These are phyloP conservation scores for Aureobasidium sp. DNA, from an alignment of 2,329 filamentous ascomycete genomes.

Conservation along the genomic window DNA sequence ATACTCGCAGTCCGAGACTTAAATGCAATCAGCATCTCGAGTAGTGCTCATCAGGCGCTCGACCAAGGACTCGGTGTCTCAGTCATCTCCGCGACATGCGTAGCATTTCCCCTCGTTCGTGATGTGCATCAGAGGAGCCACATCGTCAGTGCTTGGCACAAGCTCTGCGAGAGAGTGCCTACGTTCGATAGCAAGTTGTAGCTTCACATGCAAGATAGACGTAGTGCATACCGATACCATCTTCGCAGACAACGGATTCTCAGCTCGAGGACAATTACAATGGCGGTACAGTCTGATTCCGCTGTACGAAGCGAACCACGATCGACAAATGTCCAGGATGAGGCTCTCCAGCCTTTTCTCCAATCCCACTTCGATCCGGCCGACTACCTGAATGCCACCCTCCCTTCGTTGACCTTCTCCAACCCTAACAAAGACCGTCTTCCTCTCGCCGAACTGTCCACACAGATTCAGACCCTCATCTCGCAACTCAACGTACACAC, in stretches of 20 bases:
- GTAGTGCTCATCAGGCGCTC: neutral
- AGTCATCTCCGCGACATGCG: neutral
- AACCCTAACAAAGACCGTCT: conserved; percentile 33
- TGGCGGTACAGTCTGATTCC: conserved; percentile 15
- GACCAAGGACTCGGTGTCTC: neutral
- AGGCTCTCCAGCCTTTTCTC: conserved; percentile 68
- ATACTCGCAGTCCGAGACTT: too few species aligned
- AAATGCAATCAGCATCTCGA: too few species aligned
- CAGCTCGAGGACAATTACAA: neutral
- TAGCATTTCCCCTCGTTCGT: neutral
- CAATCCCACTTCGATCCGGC: conserved; percentile 72
- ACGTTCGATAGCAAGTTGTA: neutral
- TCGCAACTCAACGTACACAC: conserved; percentile 86
- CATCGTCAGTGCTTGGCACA: neutral
- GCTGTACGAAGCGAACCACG: conserved; percentile 22
- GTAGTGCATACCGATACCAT: neutral
- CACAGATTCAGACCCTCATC: conserved; percentile 75
- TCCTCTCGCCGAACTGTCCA: conserved; percentile 67
- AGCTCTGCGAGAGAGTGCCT: neutral
- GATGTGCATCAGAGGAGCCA: neutral
- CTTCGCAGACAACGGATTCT: neutral
- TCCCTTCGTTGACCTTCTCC: conserved; percentile 59
- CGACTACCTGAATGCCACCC: conserved; percentile 72
- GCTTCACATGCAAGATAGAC: neutral
- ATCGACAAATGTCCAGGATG: conserved; percentile 62